Base-by-base conservation (phyloP, 1,284 basidiomycete species). In the Boletus semigastroideus region DNA sequence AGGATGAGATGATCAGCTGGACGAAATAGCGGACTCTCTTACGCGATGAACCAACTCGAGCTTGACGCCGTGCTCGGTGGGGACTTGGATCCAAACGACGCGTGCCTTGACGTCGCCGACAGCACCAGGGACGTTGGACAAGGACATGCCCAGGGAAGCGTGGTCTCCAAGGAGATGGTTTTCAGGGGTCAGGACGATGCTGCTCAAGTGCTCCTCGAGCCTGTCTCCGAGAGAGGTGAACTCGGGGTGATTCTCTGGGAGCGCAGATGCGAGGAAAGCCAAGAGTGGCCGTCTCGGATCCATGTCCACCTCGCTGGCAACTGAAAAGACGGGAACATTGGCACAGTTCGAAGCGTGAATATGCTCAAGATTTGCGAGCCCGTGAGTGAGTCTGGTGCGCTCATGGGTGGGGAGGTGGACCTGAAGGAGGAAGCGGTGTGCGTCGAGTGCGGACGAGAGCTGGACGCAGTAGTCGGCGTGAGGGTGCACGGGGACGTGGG, bases 181-280 rank as follows among this genome's bases (percentile, higher is more conserved):
- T 56, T 76, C 75, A 28, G 76, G 74, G 1, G 75, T 74, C 43
- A 82, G 68, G 17, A 63, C 36, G 75, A 92, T 83, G 54, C 73
- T 68, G 40, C 74, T 65, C 27, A 83, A 60, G 62, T 83, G 75
- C 2, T 73, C 62, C 25, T 79, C 75, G 47, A 81, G 80, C 53
- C 79, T 76, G 28, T 66, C 62, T n/a, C 74, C 59, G 25, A 92
- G 80, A 22, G 82, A 75, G 17, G 74, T 72, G 27, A 85, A 68
- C 2, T 71, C 63, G 37, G 73, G 60, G 41, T 78, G 76, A 16
- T 36, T 39, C 40, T 56, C 59, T 3, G 88, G 87, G 2, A 87
- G 86, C 14, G 87, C 89, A 2, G 83, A 81, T 37, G 83, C 74
- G 78, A 92, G 90, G 75, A 92, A 92, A 57, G 84, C 79, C 27